Evolutionary conservation across 2,329 filamentous ascomycete genomes (phyloP), one percentile per base, ranked within the genome.

Genomic region (Xylariales sp.): DNA sequence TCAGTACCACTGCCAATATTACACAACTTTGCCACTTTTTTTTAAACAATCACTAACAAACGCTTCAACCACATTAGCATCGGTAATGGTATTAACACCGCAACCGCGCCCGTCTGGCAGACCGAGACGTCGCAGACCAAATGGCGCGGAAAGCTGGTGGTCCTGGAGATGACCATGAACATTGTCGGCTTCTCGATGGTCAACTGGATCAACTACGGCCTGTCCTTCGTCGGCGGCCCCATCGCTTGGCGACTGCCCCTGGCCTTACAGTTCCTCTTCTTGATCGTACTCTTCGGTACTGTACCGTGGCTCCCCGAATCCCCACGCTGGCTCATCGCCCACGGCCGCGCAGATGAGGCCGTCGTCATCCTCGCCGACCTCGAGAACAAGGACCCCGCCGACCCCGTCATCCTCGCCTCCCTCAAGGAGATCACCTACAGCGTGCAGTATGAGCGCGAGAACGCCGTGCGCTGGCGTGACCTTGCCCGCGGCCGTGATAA

Each of bases 381-480:
- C 17, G 41, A 55, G 12, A 46, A 43, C 19, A 38, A 38, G 11
- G 38, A 48, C 13, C 38, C 52, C 6, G 48, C 54, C 15, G 49
- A 57, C 24, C 33, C 51, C 15, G 44, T 48, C 31, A 33, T 59
- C 39, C 35, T 50, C 23, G 45, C 50, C 2, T 46, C 56, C 32
- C 47, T 46, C 21, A 46, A 47, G 24, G 56, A 57, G 21, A 61
- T 63, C 33, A 51, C 55, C 38, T 53, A 48, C 44, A 48, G 56
- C 4, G 51, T 62, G 8, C 40, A 53, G 8, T 53, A 53, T 27
- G 57, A 61, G 37, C 47, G 49, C 16, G 48, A 74, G 16, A 67
- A 77, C 42, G 57, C 66, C 4, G 61, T 76, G 2, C 57, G 63
- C 1, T 76, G 74, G 65, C 53, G 59, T 4, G 66, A 76, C 35